phyloP scores from a whole-genome alignment of 257 asterid species.

The Vinca minor region DNA sequence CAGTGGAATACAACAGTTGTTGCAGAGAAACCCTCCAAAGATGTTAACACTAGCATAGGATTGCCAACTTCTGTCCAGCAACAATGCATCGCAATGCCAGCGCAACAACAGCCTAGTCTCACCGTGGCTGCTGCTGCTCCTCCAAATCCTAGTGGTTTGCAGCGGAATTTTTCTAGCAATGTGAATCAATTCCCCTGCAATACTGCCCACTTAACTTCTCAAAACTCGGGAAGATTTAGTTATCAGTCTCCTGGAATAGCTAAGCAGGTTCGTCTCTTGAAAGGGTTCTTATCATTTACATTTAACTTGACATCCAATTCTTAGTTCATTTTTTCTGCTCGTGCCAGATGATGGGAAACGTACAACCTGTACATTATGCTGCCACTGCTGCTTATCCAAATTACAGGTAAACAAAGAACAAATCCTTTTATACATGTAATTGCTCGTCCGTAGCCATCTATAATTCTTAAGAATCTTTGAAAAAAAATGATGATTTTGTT shows the following conservation, averaged over 20 bases:
- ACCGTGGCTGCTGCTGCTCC: slow-evolving; percentile 17
- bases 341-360: slow-evolving; percentile 24
- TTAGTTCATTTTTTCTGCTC: background rate
- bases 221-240: slow-evolving; percentile 15
- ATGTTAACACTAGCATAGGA: background rate
- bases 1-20: slow-evolving; percentile 15
- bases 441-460: background rate
- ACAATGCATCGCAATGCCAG: background rate
- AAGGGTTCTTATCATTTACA: background rate
- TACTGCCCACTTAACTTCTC: background rate
- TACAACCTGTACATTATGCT: slow-evolving; percentile 7
- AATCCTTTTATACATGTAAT: background rate
- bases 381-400: slow-evolving; percentile 11
- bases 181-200: slow-evolving; percentile 7
- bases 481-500: background rate
- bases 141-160: slow-evolving; percentile 10
- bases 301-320: background rate
- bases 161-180: background rate
- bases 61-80: background rate
- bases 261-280: slow-evolving; percentile 20
- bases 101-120: slow-evolving; percentile 5
- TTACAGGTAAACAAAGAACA: slow-evolving; percentile 14
- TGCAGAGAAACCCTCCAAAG: background rate
- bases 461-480: background rate
- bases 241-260: slow-evolving; percentile 11